phyloP scores from a whole-genome alignment of 768 basidiomycete genomes.

The Agaricus bisporus region DNA sequence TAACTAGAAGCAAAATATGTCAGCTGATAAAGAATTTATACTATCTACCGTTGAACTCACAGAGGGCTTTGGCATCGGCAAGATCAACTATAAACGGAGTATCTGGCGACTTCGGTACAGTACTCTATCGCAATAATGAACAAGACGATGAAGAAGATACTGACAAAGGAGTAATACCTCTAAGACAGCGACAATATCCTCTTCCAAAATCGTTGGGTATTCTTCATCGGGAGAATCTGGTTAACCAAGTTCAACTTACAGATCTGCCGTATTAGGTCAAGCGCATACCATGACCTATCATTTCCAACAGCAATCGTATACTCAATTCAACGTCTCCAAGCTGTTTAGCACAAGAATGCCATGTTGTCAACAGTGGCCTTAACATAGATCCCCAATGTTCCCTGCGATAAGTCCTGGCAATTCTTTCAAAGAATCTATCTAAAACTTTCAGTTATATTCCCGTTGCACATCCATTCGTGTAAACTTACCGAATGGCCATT shows the following conservation, averaged over 20 bases:
- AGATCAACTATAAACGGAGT: constrained; percentile 57
- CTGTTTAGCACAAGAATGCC: constrained; percentile 80
- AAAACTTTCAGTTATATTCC: neutral
- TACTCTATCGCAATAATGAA: constrained; percentile 43
- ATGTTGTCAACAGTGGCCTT: constrained; percentile 64
- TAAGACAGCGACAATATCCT: constrained; percentile 69
- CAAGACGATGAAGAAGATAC: neutral
- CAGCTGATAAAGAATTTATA: constrained; percentile 4
- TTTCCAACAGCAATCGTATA: constrained; percentile 73
- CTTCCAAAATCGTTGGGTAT: constrained; percentile 47
- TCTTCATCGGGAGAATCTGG: constrained; percentile 35
- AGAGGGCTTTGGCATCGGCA: constrained; percentile 53
- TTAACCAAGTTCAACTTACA: neutral
- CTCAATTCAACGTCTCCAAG: constrained; percentile 73
- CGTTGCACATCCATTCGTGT: neutral
- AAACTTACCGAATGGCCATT: constrained; percentile 75
- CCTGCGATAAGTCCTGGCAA: constrained; percentile 80
- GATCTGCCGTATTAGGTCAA: neutral
- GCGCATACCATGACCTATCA: constrained; percentile 68
- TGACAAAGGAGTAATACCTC: constrained; percentile 36
- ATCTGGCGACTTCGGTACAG: constrained; percentile 55
- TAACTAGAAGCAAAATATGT: constrained; percentile 38
- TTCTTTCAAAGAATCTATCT: constrained; percentile 85
- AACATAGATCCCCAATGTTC: constrained; percentile 80
- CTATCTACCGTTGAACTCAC: constrained; percentile 33